These are phyloP conservation scores for Aspergillus udagawae DNA, from an alignment of 2,329 filamentous ascomycete genomes.

Conservation along the genomic window DNA sequence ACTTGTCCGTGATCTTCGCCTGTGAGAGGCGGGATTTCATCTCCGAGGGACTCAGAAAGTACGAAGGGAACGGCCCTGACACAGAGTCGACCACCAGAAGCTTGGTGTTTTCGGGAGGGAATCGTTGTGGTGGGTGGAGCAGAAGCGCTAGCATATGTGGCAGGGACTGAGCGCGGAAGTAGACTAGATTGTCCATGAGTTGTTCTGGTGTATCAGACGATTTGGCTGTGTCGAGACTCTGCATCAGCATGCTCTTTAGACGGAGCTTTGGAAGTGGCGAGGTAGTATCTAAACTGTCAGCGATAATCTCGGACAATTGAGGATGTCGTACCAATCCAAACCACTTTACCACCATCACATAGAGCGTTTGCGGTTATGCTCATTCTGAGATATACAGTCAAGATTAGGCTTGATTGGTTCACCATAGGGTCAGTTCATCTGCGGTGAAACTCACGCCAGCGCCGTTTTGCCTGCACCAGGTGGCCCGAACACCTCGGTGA, in stretches of 20 bases:
- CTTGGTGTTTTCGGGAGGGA: slow-evolving; percentile 60
- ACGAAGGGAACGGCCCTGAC: slow-evolving; percentile 70
- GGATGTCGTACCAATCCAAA: slow-evolving; percentile 72
- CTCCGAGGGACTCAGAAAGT: slow-evolving; percentile 62
- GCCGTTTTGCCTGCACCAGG: slow-evolving; percentile 82
- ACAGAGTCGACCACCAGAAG: slow-evolving; percentile 75
- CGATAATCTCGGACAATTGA: background rate
- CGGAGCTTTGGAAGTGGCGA: slow-evolving; percentile 47
- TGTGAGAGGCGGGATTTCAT: slow-evolving; percentile 25
- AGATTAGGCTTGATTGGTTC: slow-evolving; percentile 7
- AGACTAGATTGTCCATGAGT: slow-evolving; percentile 54
- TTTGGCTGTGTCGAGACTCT: slow-evolving; percentile 2
- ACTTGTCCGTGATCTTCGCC: slow-evolving; percentile 35
- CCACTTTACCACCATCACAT: slow-evolving; percentile 56
- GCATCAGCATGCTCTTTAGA: slow-evolving; percentile 45
- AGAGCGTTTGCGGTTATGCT: slow-evolving; percentile 66
- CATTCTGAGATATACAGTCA: slow-evolving; percentile 51
- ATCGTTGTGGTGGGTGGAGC: slow-evolving; percentile 59
- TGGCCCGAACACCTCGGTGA: slow-evolving; percentile 85
- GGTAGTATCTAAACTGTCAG: slow-evolving; percentile 42
- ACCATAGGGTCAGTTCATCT: background rate
- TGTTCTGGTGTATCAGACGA: slow-evolving; percentile 19
- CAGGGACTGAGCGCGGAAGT: slow-evolving; percentile 58
- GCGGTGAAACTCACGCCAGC: slow-evolving; percentile 59
- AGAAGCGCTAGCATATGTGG: slow-evolving; percentile 69